Percentiles rank a stretch among this genome's conserved stretches.
phyloP scores from a whole-genome alignment of 2,329 filamentous ascomycete species.

The Rasamsonia emersonii region DNA sequence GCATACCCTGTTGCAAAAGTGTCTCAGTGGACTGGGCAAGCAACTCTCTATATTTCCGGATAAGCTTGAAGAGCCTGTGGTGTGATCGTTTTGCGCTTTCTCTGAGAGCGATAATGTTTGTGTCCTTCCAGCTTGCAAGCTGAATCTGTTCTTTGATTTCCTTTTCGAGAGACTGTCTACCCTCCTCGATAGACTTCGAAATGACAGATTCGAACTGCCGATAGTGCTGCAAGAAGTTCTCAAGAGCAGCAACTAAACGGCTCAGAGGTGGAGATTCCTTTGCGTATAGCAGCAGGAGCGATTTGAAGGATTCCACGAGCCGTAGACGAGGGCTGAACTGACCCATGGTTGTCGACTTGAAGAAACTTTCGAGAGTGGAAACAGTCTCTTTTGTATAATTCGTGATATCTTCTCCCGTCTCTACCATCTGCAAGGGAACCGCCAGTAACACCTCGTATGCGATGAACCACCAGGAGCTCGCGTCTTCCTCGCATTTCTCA shows the following conservation, averaged over 20 bases:
- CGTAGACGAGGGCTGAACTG: slow-evolving; percentile 67
- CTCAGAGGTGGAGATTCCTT: slow-evolving; percentile 51
- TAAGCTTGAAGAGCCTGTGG: slow-evolving; percentile 80
- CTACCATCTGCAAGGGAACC: slow-evolving; percentile 58
- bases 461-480: slow-evolving; percentile 91
- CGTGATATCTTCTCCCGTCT: slow-evolving; percentile 50
- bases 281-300: slow-evolving; percentile 56
- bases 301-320: slow-evolving; percentile 54
- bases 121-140: slow-evolving; percentile 95
- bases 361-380: slow-evolving; percentile 70
- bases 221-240: slow-evolving; percentile 72
- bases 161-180: slow-evolving; percentile 72
- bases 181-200: slow-evolving; percentile 55
- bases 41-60: slow-evolving; percentile 78
- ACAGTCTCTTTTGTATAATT: slow-evolving; percentile 61
- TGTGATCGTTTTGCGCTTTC: slow-evolving; percentile 89
- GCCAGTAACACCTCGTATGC: slow-evolving; percentile 84
- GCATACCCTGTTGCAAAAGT: slow-evolving; percentile 36
- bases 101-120: slow-evolving; percentile 78
- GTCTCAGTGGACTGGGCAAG: slow-evolving; percentile 66
- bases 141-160: slow-evolving; percentile 89
- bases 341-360: slow-evolving; percentile 68
- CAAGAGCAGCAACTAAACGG: slow-evolving; percentile 55
- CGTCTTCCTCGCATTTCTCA: slow-evolving; percentile 64
- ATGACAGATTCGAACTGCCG: slow-evolving; percentile 60